Conservation (phyloP, 148 eudicot genomes). For the Vaccinium macrocarpon region DNA sequence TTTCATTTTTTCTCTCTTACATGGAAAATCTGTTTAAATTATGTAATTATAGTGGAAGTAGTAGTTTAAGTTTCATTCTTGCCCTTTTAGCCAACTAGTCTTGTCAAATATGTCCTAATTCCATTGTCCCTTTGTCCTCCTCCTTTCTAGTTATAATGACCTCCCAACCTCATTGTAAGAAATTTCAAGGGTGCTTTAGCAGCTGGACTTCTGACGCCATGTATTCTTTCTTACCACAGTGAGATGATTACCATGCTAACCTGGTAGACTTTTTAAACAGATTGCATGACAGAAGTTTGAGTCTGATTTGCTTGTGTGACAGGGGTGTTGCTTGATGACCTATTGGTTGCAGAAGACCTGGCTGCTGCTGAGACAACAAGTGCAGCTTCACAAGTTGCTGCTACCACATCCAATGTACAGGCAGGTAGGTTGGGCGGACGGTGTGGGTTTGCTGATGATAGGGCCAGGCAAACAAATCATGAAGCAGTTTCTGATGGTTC, state of each 20-base stretch:
- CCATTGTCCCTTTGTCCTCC: neutral
- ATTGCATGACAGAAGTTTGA: neutral
- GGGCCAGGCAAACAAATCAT: slow-evolving; percentile 41
- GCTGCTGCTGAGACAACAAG: slow-evolving; percentile 92
- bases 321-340: slow-evolving; percentile 94
- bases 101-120: neutral
- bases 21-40: neutral
- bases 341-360: slow-evolving; percentile 94
- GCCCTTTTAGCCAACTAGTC: neutral
- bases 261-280: neutral
- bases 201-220: neutral
- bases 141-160: neutral
- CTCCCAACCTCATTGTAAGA: neutral
- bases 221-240: neutral
- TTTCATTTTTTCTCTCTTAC: neutral
- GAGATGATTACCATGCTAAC: neutral
- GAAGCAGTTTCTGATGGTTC: slow-evolving; percentile 74
- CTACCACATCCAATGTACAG: slow-evolving; percentile 72
- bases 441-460: slow-evolving; percentile 71
- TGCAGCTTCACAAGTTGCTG: slow-evolving; percentile 93
- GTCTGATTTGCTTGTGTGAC: slow-evolving; percentile 16
- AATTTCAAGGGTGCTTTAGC: neutral
- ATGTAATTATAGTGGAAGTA: neutral
- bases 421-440: slow-evolving; percentile 65
- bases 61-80: neutral